Base-by-base conservation (phyloP, 139 green algal species). In the Micractinium sp. region DNA sequence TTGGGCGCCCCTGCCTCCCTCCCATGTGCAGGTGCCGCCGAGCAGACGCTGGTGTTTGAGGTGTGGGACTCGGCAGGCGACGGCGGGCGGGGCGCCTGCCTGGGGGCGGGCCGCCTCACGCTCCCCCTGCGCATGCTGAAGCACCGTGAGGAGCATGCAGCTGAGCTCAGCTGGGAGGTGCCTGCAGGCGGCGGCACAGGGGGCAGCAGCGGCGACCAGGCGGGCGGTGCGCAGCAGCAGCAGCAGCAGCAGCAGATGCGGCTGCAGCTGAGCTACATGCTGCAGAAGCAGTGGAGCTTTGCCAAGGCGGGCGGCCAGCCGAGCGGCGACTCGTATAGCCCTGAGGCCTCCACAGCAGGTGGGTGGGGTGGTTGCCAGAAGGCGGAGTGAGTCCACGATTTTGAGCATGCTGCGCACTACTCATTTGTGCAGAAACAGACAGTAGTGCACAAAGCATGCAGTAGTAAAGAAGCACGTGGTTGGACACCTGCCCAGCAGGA, bases 1-100 rank as follows among this genome's bases (percentile, higher is more conserved):
- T 56, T 56, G 47, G 7, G 47, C 9, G 47, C 47, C 7, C 47
- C 47, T 56, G 47, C 47, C 47, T 9, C 9, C 47, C 47, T 56
- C 7, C 47, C 47, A 56, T 56, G 47, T 56, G 47, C 47, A 56
- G 47, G 47, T 56, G 47, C 47, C 47, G 47, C 7, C 5, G 63
- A 73, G 33, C 81, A 93, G 15, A 84, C 91, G 77, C 79, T 97
- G 33, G 25, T 85, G 31, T 5, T 92, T 4, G 81, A 89, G 77
- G 86, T 97, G 66, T 85, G 87, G 69, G 92, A 94, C 23, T 90
- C 80, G 20, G 91, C 88, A 7, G 90, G 76, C 0, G 78, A 90
- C 14, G 83, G 86, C 29, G 93, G 93, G 33, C 36, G 80, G 1
- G 92, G 92, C 9, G 41, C 61, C 5, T 27, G 84, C 23, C 56